Evolutionary conservation across 305 asterid species (phyloP), one percentile per base, ranked within the genome.

Genomic region (Fraxinus floribunda): DNA sequence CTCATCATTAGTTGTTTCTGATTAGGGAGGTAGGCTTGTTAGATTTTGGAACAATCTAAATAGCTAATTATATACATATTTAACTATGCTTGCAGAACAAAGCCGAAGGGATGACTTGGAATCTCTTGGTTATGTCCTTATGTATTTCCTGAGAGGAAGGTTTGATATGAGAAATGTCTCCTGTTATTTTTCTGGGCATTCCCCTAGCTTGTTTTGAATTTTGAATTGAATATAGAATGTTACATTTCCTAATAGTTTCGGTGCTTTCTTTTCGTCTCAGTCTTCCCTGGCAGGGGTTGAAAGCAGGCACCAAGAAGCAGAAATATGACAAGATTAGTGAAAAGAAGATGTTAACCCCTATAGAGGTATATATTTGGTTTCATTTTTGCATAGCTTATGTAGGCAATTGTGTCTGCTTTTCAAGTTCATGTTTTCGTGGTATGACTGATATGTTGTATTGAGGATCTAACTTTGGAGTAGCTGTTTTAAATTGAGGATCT

Each of bases 111-210:
- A 92, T 76, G 97, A 91, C 89, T 87, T 91, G 89, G 93, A 91
- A 83, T 89, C 95, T 83, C 86, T 92, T 83, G 97, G 95, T 78
- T 91, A 92, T 74, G 90, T 92, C 76, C 92, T 91, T 60, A 90
- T 91, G 95, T 92, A 92, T 88, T 91, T 92, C 82, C 88, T 91
- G 80, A 88, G 97, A 89, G 97, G 97, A 92, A 92, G 97, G 97
- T 92, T 78, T 62, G 70, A 18, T 68, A 22, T 84, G 44, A 75
- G 77, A 57, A 70, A 13, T 66, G 15, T 30, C 62, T 78, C 80
- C 70, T 46, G 85, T 83, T 32, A n/a, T 77, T 74, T 75, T 52
- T 80, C n/a, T 49, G 15, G 20, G 38, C 81, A 30, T 78, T 79
- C 80, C 77, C 76, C 49, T 77, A 66, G 74, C 62, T 76, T 44